Percentiles rank a stretch among this genome's conserved stretches.
Evolutionary conservation across 768 basidiomycete species (phyloP).

Genomic region (Pulveroboletus sp.): DNA sequence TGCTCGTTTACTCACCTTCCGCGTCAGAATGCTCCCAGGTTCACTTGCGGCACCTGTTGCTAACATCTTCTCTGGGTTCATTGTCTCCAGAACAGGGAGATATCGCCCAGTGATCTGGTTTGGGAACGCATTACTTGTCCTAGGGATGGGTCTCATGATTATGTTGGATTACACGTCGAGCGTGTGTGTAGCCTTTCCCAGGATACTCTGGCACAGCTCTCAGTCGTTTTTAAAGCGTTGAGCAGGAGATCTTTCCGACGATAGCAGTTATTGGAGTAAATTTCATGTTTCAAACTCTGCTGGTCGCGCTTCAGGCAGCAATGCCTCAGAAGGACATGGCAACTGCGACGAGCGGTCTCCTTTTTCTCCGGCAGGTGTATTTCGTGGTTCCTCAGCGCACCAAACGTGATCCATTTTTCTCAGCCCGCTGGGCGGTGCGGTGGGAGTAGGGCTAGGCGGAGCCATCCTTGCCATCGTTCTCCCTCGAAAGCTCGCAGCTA

Average conservation of each 20-base stretch:
- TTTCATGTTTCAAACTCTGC: slow-evolving; percentile 59
- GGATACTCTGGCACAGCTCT: slow-evolving; percentile 1
- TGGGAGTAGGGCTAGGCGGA: slow-evolving; percentile 69
- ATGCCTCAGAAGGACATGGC: slow-evolving; percentile 88
- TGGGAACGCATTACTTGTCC: slow-evolving; percentile 50
- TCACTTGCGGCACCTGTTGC: no score
- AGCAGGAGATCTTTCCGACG: slow-evolving; percentile 62
- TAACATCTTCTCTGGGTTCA: slow-evolving; percentile 52
- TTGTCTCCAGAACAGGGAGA: slow-evolving; percentile 52
- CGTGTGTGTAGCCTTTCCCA: slow-evolving; percentile 30
- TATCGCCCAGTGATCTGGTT: slow-evolving; percentile 64
- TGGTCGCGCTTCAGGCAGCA: slow-evolving; percentile 75
- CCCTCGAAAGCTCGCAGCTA: slow-evolving; percentile 30
- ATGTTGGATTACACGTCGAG: slow-evolving; percentile 57
- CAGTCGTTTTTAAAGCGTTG: slow-evolving; percentile 40
- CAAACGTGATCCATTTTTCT: neutral
- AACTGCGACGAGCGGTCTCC: slow-evolving; percentile 68
- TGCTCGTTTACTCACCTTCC: neutral
- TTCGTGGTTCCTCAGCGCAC: neutral
- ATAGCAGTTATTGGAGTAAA: slow-evolving; percentile 62
- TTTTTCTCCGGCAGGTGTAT: slow-evolving; percentile 54
- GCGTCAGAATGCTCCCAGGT: slow-evolving; percentile 61
- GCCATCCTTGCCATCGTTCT: slow-evolving; percentile 61
- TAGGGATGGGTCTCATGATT: slow-evolving; percentile 73
- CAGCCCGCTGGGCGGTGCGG: slow-evolving; percentile 67